Evolutionary conservation across 352 stramenopile genomes (phyloP).

Genomic region (Sclerospora graminicola): DNA sequence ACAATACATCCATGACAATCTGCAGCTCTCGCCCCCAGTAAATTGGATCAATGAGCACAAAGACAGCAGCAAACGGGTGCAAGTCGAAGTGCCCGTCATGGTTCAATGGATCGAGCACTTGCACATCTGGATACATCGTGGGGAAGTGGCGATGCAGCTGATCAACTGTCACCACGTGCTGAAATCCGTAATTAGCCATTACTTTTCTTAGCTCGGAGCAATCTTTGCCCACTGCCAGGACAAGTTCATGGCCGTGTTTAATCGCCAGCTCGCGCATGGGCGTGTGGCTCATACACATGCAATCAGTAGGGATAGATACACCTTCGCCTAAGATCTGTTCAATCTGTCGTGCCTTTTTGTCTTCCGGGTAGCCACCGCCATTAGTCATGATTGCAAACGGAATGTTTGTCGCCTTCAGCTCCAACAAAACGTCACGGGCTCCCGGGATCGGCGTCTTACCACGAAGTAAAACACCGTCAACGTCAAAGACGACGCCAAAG

Average conservation of each 20-base stretch:
- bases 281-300: conserved; percentile 74
- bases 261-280: conserved; percentile 59
- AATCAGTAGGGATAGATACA: conserved; percentile 29
- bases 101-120: conserved; percentile 24
- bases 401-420: conserved; percentile 43
- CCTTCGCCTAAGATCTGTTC: conserved; percentile 51
- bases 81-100: conserved; percentile 43
- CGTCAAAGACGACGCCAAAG: conserved; percentile 77
- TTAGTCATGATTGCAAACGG: conserved; percentile 85
- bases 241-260: conserved; percentile 61
- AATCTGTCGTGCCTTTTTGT: conserved; percentile 65
- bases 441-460: conserved; percentile 65
- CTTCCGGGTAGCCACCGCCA: conserved; percentile 65
- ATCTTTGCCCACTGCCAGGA: conserved; percentile 76
- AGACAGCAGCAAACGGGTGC: conserved; percentile 49
- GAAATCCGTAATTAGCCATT: conserved; percentile 75
- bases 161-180: conserved; percentile 70
- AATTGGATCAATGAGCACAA: conserved; percentile 71
- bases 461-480: conserved; percentile 72
- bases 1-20: conserved; percentile 67
- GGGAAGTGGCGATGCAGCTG: conserved; percentile 73
- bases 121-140: conserved; percentile 73
- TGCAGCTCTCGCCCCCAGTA: conserved; percentile 72
- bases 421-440: conserved; percentile 53
- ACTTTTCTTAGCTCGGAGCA: conserved; percentile 44